These are phyloP conservation scores for Aureobasidium namibiae DNA, from an alignment of 2,329 filamentous ascomycete species.

Conservation along the genomic window DNA sequence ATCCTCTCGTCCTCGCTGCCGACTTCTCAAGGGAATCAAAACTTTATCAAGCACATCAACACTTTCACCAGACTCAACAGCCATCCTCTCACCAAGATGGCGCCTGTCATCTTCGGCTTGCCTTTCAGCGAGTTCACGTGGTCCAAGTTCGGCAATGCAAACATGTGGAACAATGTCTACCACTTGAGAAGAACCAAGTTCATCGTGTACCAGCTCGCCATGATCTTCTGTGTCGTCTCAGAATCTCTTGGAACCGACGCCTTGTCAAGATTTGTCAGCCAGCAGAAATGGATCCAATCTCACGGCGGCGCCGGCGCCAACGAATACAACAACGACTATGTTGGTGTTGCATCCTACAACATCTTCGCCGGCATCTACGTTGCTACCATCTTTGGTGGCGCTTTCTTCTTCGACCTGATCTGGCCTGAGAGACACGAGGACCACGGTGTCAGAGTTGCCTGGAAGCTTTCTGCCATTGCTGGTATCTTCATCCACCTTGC, in stretches of 20 bases:
- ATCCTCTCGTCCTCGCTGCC: not conserved
- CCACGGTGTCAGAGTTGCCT: constrained; percentile 41
- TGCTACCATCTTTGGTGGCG: constrained; percentile 50
- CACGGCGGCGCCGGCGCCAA: constrained; percentile 28
- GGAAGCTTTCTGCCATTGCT: constrained; percentile 45
- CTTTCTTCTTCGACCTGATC: constrained; percentile 56
- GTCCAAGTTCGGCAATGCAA: constrained; percentile 48
- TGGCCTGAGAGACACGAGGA: constrained; percentile 49
- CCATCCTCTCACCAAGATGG: constrained; percentile 18
- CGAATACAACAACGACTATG: constrained; percentile 48
- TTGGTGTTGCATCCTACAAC: constrained; percentile 49
- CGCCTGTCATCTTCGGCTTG: constrained; percentile 48
- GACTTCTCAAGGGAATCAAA: not conserved
- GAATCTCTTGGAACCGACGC: constrained; percentile 50
- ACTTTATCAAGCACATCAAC: not conserved
- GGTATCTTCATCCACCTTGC: constrained; percentile 41
- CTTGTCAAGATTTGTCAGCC: constrained; percentile 49
- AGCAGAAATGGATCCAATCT: constrained; percentile 40
- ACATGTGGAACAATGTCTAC: constrained; percentile 48
- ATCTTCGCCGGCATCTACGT: constrained; percentile 51
- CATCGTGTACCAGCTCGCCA: constrained; percentile 51
- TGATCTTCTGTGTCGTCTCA: constrained; percentile 50
- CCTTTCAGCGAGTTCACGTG: constrained; percentile 50
- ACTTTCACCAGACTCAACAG: not conserved
- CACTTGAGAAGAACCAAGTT: constrained; percentile 51